These are phyloP conservation scores for Aspergillus quadricinctus DNA, from an alignment of 2,329 filamentous ascomycete genomes.

Conservation along the genomic window DNA sequence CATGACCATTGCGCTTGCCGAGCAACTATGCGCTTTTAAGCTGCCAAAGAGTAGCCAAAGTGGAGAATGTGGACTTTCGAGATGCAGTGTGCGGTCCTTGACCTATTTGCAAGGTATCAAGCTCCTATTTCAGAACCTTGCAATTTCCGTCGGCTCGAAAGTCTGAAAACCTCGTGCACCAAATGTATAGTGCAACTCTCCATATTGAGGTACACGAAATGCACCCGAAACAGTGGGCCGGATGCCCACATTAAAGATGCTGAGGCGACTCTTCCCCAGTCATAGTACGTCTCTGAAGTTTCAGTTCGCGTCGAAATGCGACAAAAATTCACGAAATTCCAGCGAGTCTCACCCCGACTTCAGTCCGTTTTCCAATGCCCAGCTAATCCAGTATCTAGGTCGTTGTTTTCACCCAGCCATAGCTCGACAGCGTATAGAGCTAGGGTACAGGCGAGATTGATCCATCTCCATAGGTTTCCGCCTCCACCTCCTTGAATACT, in stretches of 20 bases:
- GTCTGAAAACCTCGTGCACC: not conserved
- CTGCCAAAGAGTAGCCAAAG: not conserved
- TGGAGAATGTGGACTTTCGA: not conserved
- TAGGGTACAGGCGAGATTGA: slow-evolving; percentile 88
- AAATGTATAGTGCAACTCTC: not conserved
- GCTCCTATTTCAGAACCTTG: not conserved
- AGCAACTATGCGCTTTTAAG: not conserved
- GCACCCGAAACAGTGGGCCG: not conserved
- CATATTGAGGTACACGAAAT: not conserved
- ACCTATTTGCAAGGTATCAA: not conserved
- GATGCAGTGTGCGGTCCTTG: not conserved
- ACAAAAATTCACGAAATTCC: not conserved
- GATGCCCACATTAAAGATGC: not conserved
- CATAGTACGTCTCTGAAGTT: not conserved
- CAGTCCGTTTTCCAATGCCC: slow-evolving; percentile 93
- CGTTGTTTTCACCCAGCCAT: slow-evolving; percentile 68
- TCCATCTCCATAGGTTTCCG: slow-evolving; percentile 87
- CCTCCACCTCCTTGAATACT: slow-evolving; percentile 77
- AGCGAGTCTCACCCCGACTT: slow-evolving; percentile 24
- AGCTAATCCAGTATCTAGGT: slow-evolving; percentile 67
- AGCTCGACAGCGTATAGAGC: slow-evolving; percentile 84
- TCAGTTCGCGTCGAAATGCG: not conserved
- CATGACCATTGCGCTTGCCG: not conserved
- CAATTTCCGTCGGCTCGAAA: not conserved
- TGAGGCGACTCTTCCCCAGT: not conserved